phyloP scores from a whole-genome alignment of 257 asterid genomes.

The Orobanche coerulescens region DNA sequence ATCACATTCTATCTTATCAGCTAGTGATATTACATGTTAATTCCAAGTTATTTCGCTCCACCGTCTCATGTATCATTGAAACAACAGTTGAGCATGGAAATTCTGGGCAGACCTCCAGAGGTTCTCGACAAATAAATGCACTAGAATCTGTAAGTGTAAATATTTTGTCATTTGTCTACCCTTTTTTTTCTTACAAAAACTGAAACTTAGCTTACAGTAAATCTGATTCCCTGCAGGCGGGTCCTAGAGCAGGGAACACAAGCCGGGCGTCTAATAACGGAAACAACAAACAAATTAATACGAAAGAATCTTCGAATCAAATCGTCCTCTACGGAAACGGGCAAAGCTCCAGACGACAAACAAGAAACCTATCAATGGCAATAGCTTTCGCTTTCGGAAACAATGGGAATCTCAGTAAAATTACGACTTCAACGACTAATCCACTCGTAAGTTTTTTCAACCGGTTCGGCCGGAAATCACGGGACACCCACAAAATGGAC shows the following conservation, averaged over 20 bases:
- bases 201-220: neutral
- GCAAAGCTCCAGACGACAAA: conserved; percentile 26
- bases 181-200: neutral
- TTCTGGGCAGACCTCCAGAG: conserved; percentile 40
- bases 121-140: conserved; percentile 42
- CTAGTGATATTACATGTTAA: neutral
- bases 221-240: conserved; percentile 25
- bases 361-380: conserved; percentile 54
- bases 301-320: conserved; percentile 52
- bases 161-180: neutral
- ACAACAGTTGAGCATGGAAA: conserved; percentile 45
- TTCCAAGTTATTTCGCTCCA: neutral
- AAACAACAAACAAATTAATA: conserved; percentile 29
- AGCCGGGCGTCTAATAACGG: conserved; percentile 27
- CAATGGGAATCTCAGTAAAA: conserved; percentile 42
- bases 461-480: conserved; percentile 51
- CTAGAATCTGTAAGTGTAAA: conserved; percentile 50
- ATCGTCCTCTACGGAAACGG: conserved; percentile 51
- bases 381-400: conserved; percentile 62
- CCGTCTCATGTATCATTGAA: conserved; percentile 13
- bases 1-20: neutral
- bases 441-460: conserved; percentile 60
- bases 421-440: conserved; percentile 38
- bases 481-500: conserved; percentile 33
- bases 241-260: conserved; percentile 37